These are phyloP conservation scores for Trametes punicea DNA, from an alignment of 768 basidiomycete species.

Conservation along the genomic window DNA sequence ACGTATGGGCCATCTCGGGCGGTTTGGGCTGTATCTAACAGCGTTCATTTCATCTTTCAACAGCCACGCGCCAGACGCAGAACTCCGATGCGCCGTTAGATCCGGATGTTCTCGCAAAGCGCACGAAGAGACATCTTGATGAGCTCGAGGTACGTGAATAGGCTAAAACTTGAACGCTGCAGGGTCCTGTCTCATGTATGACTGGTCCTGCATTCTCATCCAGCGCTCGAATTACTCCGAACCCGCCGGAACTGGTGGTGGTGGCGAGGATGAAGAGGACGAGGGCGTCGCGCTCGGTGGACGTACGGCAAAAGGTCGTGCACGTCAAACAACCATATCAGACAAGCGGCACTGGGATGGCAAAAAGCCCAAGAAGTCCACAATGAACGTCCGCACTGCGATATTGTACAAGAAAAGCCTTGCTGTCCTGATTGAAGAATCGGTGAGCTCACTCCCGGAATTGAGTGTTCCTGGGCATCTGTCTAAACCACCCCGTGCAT, in stretches of 20 bases:
- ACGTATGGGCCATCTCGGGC: conserved; percentile 1
- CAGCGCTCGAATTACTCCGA: conserved; percentile 81
- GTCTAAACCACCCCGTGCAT: not conserved
- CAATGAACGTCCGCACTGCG: conserved; percentile 76
- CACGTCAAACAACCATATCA: conserved; percentile 61
- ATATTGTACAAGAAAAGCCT: conserved; percentile 82
- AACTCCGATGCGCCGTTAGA: conserved; percentile 39
- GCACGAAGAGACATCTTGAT: conserved; percentile 73
- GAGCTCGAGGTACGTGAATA: conserved; percentile 67
- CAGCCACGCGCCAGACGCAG: conserved; percentile 50
- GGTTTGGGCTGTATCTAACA: not conserved
- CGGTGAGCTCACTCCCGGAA: conserved; percentile 48
- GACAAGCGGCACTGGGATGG: conserved; percentile 65
- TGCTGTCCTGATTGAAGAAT: conserved; percentile 70
- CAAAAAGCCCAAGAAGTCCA: conserved; percentile 72
- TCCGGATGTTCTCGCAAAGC: conserved; percentile 68
- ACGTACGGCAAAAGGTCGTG: conserved; percentile 58
- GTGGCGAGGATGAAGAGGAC: conserved; percentile 34
- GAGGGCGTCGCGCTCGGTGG: conserved; percentile 40
- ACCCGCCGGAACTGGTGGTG: conserved; percentile 36
- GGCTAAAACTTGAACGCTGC: not conserved
- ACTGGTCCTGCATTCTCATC: not conserved
- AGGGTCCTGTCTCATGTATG: conserved; percentile 2
- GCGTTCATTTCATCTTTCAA: not conserved
- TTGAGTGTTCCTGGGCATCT: not conserved